Percentiles rank a stretch among this genome's conserved stretches.
phyloP scores from a whole-genome alignment of 2,329 filamentous ascomycete species.

The Diplocarpon mali region DNA sequence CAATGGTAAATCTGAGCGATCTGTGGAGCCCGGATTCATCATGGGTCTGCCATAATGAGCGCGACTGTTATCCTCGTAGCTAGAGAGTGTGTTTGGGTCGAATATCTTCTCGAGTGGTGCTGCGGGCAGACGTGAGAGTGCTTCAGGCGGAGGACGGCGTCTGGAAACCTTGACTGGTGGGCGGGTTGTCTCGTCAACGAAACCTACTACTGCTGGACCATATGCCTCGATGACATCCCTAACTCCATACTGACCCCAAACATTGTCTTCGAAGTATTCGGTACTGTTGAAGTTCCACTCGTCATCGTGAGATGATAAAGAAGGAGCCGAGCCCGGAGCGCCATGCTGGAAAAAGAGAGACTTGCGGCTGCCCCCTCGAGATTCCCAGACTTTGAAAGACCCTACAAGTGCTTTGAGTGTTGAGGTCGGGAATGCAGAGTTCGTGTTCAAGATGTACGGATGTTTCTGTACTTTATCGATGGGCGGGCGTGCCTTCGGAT shows the following conservation, averaged over 20 bases:
- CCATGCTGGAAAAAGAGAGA: constrained; percentile 51
- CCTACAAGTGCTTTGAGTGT: constrained; percentile 55
- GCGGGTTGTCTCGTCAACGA: constrained; percentile 39
- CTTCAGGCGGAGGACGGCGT: constrained; percentile 46
- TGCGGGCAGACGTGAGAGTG: constrained; percentile 41
- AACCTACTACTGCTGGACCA: constrained; percentile 42
- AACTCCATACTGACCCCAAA: constrained; percentile 39
- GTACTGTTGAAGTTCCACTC: constrained; percentile 61
- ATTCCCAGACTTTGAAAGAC: constrained; percentile 66
- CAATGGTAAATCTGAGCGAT: constrained; percentile 44
- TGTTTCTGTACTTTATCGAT: constrained; percentile 61
- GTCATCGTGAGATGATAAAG: constrained; percentile 38
- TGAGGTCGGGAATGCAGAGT: constrained; percentile 50
- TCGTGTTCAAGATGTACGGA: constrained; percentile 54
- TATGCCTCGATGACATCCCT: constrained; percentile 52
- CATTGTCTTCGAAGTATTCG: constrained; percentile 48
- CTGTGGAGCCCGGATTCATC: constrained; percentile 11
- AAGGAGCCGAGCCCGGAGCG: constrained; percentile 34
- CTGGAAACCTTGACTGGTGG: constrained; percentile 33
- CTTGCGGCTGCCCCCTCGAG: constrained; percentile 57
- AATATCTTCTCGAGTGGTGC: constrained; percentile 54
- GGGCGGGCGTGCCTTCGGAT: constrained; percentile 56
- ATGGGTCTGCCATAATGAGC: constrained; percentile 43
- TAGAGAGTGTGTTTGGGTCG: constrained; percentile 53
- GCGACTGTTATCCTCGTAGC: constrained; percentile 52